Conservation (phyloP, 306 rosid genomes). For the Prunus dulcis region DNA sequence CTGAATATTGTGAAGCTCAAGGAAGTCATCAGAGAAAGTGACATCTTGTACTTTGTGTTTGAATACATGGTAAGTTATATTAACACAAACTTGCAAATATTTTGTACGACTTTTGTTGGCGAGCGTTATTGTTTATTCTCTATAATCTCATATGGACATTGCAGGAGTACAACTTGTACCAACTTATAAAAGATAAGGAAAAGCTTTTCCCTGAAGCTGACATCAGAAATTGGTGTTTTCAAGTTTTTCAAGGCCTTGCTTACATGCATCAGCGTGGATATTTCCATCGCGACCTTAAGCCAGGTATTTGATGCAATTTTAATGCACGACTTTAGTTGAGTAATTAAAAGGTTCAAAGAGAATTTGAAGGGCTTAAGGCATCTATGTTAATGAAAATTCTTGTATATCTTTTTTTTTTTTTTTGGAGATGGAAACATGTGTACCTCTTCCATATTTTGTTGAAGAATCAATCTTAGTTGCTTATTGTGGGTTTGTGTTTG, state of each 20-base stretch:
- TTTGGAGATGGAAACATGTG: not conserved
- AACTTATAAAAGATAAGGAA: constrained; percentile 84
- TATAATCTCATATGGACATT: not conserved
- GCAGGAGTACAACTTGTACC: constrained; percentile 92
- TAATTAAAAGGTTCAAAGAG: not conserved
- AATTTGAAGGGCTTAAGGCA: not conserved
- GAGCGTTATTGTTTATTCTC: not conserved
- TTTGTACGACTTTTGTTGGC: not conserved
- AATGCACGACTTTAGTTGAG: constrained; percentile 1
- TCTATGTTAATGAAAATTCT: not conserved
- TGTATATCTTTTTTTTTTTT: too few species aligned
- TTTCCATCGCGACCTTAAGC: constrained; percentile 98
- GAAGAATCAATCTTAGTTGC: not conserved
- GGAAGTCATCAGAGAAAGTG: constrained; percentile 93
- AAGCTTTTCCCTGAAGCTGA: constrained; percentile 82
- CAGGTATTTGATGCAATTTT: constrained; percentile 51
- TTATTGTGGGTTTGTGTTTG: too few species aligned
- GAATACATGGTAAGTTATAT: constrained; percentile 80
- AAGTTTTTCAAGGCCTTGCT: constrained; percentile 96
- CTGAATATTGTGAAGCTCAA: constrained; percentile 91
- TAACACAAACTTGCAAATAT: not conserved
- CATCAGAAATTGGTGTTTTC: constrained; percentile 91
- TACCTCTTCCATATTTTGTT: not conserved
- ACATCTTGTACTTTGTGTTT: constrained; percentile 81
- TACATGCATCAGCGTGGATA: constrained; percentile 99